These are phyloP conservation scores for Thamnidium elegans DNA, from an alignment of 192 early-diverging fungal genomes.

Conservation along the genomic window DNA sequence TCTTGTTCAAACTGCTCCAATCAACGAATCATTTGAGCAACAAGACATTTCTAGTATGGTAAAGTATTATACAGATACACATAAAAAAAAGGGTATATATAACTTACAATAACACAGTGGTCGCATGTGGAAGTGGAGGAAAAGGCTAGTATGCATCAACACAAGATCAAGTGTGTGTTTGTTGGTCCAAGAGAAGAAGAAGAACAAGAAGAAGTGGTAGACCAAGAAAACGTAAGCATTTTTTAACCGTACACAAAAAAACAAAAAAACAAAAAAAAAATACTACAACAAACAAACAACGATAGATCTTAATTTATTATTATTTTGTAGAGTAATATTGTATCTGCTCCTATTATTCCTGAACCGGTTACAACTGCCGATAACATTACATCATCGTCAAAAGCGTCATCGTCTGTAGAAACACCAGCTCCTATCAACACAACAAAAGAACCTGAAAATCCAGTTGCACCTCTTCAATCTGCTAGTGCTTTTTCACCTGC, in stretches of 20 bases:
- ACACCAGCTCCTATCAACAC: background rate
- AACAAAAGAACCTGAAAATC: background rate
- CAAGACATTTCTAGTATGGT: slow-evolving; percentile 64
- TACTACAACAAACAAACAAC: too few relatives aligned
- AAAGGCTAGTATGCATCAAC: slow-evolving; percentile 61
- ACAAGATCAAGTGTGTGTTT: slow-evolving; percentile 66
- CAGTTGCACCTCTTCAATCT: too few relatives aligned
- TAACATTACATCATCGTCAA: background rate
- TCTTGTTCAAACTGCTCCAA: slow-evolving; percentile 83
- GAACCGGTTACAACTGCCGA: background rate
- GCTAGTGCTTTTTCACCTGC: too few relatives aligned
- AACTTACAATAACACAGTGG: slow-evolving; percentile 45
- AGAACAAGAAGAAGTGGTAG: background rate
- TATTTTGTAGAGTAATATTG: background rate
- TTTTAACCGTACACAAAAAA: background rate
- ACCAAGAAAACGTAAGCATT: background rate
- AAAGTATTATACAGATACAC: slow-evolving; percentile 5
- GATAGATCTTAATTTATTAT: slow-evolving; percentile 3
- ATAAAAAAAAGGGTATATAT: background rate
- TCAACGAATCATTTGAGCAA: slow-evolving; percentile 63
- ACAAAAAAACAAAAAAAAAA: too few relatives aligned
- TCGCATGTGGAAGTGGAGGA: slow-evolving; percentile 58
- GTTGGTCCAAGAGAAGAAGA: slow-evolving; percentile 17
- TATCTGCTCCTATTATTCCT: background rate
- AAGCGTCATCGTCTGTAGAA: background rate